Evolutionary conservation across 2,329 filamentous ascomycete genomes (phyloP), one percentile per base, ranked within the genome.

Genomic region (Trichoderma afroharzianum): DNA sequence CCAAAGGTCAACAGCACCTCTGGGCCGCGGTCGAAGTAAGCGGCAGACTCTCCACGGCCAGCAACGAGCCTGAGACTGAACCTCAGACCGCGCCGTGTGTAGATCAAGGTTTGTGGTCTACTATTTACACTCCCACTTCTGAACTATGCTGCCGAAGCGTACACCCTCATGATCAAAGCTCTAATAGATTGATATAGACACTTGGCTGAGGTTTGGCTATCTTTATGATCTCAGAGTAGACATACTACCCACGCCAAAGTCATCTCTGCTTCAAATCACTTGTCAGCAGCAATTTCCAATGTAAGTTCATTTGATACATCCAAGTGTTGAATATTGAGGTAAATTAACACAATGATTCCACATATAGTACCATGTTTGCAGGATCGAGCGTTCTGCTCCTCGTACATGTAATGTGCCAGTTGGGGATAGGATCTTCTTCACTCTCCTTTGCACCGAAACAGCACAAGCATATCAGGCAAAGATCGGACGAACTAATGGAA

Each of bases 401-500:
- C n/a, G 85, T 82, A 14, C 83, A 86, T 58, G 74, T 88, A 4
- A 77, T 78, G 6, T 78, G 87, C 12, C 75, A 79, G 55, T 21
- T 72, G 11, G 72, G 67, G 26, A 57, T 61, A 50, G 50, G n/a
- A 70, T 33, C 71, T 26, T 63, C 72, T 6, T 64, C 67, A 4
- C 15, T 43, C 70, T 33, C 71, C 26, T 63, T 68, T 15, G 69
- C 71, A 6, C 63, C 67, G 11, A 71, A 71, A 24, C 67, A 61
- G 9, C 43, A 57, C 18, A 68, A 72, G 9, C 79, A 83, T 67
- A 36, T 75, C 9, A 79, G 80, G 36, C 81, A 83, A 61, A 83
- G 81, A 50, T 85, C 88, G 0, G 87, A 90, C 14, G 83, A 87
- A 53, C 80, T 91, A 36, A 88, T 91, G 18, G 83, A 87, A 28